Evolutionary conservation across 2,329 filamentous ascomycete species (phyloP).

Genomic region (Cercospora zeina): DNA sequence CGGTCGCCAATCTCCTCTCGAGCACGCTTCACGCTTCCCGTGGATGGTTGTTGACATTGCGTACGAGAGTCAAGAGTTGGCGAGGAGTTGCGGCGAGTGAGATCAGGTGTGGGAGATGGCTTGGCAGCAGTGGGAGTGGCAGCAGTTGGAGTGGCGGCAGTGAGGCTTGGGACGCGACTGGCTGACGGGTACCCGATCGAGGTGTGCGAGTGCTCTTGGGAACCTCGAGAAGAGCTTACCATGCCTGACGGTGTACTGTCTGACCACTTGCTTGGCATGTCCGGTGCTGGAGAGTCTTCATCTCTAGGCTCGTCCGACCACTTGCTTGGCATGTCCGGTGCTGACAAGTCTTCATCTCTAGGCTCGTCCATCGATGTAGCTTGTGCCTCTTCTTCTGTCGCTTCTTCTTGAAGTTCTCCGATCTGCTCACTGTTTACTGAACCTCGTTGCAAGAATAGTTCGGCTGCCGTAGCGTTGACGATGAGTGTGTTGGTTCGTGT

Average conservation of each 20-base stretch:
- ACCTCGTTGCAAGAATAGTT: constrained; percentile 5
- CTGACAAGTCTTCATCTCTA: neutral
- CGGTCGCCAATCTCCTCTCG: constrained; percentile 15
- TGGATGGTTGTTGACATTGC: constrained; percentile 23
- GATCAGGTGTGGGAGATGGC: constrained; percentile 2
- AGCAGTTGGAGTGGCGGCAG: neutral
- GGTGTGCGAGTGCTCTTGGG: constrained; percentile 14
- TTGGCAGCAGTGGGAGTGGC: neutral
- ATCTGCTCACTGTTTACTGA: constrained; percentile 10
- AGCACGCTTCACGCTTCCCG: constrained; percentile 10
- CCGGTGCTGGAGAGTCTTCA: neutral
- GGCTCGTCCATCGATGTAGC: neutral
- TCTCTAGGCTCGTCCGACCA: constrained; percentile 28
- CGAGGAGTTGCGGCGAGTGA: constrained; percentile 29
- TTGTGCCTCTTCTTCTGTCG: neutral
- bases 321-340: constrained; percentile 26
- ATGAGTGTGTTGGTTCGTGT: constrained; percentile 10
- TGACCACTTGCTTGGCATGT: constrained; percentile 35
- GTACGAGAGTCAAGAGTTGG: constrained; percentile 26
- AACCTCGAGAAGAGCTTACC: constrained; percentile 14
- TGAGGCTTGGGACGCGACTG: constrained; percentile 12
- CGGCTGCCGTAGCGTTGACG: constrained; percentile 9
- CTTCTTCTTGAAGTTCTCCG: neutral
- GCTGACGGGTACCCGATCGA: constrained; percentile 35
- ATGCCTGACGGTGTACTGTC: constrained; percentile 32